Conservation (phyloP, 78 protist genomes). For the Cavenderia fasciculata region DNA sequence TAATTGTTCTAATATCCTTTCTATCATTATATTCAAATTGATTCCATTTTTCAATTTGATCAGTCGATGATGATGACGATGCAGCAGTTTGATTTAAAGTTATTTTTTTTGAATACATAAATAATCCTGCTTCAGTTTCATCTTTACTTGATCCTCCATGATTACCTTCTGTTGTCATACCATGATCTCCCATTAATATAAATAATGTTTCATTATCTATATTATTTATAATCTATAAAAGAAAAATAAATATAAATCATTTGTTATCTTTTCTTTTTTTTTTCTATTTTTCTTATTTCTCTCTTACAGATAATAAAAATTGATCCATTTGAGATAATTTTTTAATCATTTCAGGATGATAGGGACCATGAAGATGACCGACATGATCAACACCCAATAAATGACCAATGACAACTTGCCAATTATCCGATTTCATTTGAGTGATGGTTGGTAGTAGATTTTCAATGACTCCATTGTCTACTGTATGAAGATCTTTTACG, state of each 20-base stretch:
- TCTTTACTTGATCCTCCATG: slow-evolving; percentile 86
- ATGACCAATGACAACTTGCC: slow-evolving; percentile 92
- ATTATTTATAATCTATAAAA: slow-evolving; percentile 32
- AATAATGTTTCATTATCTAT: slow-evolving; percentile 83
- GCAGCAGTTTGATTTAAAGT: not conserved
- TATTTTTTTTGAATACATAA: slow-evolving; percentile 38
- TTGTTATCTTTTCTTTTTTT: not conserved
- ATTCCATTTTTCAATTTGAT: not conserved
- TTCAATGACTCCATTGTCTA: slow-evolving; percentile 90
- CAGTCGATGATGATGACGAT: too few species aligned
- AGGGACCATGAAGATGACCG: slow-evolving; percentile 92
- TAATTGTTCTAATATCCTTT: slow-evolving; percentile 30
- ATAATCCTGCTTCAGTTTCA: slow-evolving; percentile 78
- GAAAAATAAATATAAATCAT: not conserved
- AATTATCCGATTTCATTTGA: slow-evolving; percentile 9
- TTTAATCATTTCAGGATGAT: slow-evolving; percentile 88
- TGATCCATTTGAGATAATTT: slow-evolving; percentile 78
- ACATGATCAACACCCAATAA: slow-evolving; percentile 98
- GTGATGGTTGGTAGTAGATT: slow-evolving; percentile 67
- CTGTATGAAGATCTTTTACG: slow-evolving; percentile 94
- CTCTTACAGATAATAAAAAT: slow-evolving; percentile 52
- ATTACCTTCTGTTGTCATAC: slow-evolving; percentile 94
- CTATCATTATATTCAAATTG: not conserved
- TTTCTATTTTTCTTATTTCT: too few species aligned
- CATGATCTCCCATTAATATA: slow-evolving; percentile 97